phyloP scores from a whole-genome alignment of 2,329 filamentous ascomycete species.

The Rhinocladiella similis region DNA sequence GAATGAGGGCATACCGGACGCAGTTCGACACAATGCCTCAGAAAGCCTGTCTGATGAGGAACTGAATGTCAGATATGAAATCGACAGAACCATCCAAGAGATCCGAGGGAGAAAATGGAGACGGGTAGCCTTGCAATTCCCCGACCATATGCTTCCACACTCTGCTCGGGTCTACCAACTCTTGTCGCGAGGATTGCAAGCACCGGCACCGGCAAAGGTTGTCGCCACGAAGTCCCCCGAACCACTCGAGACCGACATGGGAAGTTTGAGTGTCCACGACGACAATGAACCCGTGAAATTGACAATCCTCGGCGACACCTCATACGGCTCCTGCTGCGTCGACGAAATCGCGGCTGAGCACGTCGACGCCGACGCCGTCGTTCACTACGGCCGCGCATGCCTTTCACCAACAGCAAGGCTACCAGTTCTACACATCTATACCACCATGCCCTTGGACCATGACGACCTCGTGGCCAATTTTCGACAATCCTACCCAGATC shows the following conservation, averaged over 20 bases:
- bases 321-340: slow-evolving; percentile 94
- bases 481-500: slow-evolving; percentile 65
- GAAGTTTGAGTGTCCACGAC: slow-evolving; percentile 11
- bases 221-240: slow-evolving; percentile 1
- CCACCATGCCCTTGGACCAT: slow-evolving; percentile 67
- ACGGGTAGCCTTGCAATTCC: slow-evolving; percentile 89
- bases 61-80: slow-evolving; percentile 77
- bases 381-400: slow-evolving; percentile 92
- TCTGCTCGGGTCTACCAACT: slow-evolving; percentile 75
- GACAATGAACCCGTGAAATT: slow-evolving; percentile 47
- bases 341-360: slow-evolving; percentile 97
- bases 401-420: slow-evolving; percentile 84
- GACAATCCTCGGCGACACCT: slow-evolving; percentile 91
- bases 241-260: slow-evolving; percentile 5
- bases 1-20: slow-evolving; percentile 49
- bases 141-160: slow-evolving; percentile 87
- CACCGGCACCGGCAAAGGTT: slow-evolving; percentile 16
- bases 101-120: slow-evolving; percentile 71
- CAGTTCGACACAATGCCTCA: slow-evolving; percentile 21
- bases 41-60: slow-evolving; percentile 62
- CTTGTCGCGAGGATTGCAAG: slow-evolving; percentile 55
- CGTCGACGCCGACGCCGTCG: slow-evolving; percentile 81
- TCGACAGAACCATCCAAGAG: slow-evolving; percentile 74
- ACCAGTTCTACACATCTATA: slow-evolving; percentile 90
- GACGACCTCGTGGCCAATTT: slow-evolving; percentile 63